A percentile compares a stretch with the other conserved stretches of the same genome.
These are phyloP conservation scores for Globisporangium viniferum DNA, from an alignment of 352 stramenopile species.

Conservation along the genomic window DNA sequence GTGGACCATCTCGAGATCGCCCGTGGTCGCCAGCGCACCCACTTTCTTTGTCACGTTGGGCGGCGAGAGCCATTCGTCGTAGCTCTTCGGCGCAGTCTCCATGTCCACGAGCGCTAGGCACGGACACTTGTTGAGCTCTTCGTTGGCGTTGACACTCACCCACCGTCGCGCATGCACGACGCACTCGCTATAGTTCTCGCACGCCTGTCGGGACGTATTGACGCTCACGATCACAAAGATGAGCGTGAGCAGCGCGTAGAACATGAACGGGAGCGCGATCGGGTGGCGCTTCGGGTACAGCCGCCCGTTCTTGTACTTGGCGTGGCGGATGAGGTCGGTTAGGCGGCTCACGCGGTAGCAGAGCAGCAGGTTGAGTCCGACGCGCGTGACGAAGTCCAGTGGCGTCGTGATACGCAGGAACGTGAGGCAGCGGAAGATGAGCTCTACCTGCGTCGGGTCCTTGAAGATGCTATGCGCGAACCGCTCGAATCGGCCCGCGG, in stretches of 20 bases:
- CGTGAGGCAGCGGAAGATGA: slow-evolving; percentile 13
- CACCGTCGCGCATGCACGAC: slow-evolving; percentile 10
- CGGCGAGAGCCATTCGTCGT: slow-evolving; percentile 29
- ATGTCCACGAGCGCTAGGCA: slow-evolving; percentile 13
- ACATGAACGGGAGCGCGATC: slow-evolving; percentile 12
- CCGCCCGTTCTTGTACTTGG: slow-evolving; percentile 6
- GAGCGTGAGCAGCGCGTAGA: slow-evolving; percentile 6
- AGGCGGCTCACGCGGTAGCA: slow-evolving; percentile 13
- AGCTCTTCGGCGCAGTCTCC: slow-evolving; percentile 10
- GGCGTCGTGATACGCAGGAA: slow-evolving; percentile 20
- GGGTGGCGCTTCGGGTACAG: slow-evolving; percentile 14
- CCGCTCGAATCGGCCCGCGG: slow-evolving; percentile 26
- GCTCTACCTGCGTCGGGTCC: slow-evolving; percentile 22
- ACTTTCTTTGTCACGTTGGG: slow-evolving; percentile 30
- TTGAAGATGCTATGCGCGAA: slow-evolving; percentile 21
- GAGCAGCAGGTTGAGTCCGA: slow-evolving; percentile 17
- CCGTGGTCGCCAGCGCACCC: slow-evolving; percentile 19
- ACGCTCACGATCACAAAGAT: slow-evolving; percentile 19
- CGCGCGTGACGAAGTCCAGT: slow-evolving; percentile 16
- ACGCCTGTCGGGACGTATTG: slow-evolving; percentile 12
- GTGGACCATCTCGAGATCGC: slow-evolving; percentile 29
- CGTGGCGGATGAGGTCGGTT: slow-evolving; percentile 12
- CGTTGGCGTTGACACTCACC: slow-evolving; percentile 10
- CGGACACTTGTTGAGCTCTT: slow-evolving; percentile 14
- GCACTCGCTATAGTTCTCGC: slow-evolving; percentile 7